Conservation (phyloP, 2,329 filamentous ascomycete genomes). For the Dactylellina parvicollis region DNA sequence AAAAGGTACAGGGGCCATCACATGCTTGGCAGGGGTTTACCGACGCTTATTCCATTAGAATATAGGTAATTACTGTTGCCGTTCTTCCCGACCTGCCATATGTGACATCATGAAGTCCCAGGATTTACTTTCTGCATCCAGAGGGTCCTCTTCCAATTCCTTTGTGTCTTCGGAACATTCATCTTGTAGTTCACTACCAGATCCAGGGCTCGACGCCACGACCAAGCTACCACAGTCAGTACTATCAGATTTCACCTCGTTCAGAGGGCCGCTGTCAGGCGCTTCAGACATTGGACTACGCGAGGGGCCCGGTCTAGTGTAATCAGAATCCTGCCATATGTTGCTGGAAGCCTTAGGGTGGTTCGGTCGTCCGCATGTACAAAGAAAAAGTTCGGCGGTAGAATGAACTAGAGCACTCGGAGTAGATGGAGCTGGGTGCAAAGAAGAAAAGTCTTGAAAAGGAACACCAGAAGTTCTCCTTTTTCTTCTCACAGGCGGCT, state of each 20-base stretch:
- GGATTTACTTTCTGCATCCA: constrained; percentile 42
- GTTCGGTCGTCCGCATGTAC: constrained; percentile 46
- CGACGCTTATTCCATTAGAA: no score
- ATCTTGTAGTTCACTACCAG: neutral
- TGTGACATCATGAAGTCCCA: constrained; percentile 54
- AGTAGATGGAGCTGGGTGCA: constrained; percentile 34
- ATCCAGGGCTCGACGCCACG: no score
- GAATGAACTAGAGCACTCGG: constrained; percentile 28
- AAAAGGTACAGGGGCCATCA: no score
- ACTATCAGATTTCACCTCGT: neutral
- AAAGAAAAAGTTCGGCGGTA: constrained; percentile 48
- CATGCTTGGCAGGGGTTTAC: no score
- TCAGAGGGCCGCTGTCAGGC: neutral
- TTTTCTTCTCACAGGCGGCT: neutral
- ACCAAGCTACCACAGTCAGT: neutral
- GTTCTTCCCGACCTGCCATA: constrained; percentile 16
- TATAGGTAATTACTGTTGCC: no score
- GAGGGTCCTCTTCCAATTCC: constrained; percentile 9
- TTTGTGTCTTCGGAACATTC: neutral
- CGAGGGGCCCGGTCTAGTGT: neutral
- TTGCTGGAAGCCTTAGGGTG: constrained; percentile 1
- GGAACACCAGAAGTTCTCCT: constrained; percentile 16
- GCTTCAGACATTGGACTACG: constrained; percentile 8
- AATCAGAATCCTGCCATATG: neutral
- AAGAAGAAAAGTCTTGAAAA: constrained; percentile 34